phyloP scores from a whole-genome alignment of 2,329 filamentous ascomycete species.

The Stachybotrys chlorohalonatus region DNA sequence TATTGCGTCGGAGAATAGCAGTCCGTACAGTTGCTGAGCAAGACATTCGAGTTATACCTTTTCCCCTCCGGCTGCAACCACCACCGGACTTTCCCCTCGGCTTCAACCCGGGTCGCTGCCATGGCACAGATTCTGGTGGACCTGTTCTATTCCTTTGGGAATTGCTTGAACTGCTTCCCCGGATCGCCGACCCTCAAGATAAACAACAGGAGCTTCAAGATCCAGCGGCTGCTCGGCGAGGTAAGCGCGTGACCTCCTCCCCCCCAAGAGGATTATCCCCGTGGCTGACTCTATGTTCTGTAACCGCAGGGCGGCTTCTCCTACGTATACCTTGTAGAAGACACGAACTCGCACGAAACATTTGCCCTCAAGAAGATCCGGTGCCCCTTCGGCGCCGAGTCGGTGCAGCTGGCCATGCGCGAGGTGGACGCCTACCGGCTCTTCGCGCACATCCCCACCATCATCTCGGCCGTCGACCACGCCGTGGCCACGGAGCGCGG shows the following conservation, averaged over 20 bases:
- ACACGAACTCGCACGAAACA: conserved; percentile 71
- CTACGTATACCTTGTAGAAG: conserved; percentile 97
- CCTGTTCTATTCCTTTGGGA: conserved; percentile 81
- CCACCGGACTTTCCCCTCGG: neutral
- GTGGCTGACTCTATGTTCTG: neutral
- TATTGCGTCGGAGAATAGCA: too few species aligned
- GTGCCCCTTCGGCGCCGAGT: conserved; percentile 95
- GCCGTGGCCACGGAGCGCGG: conserved; percentile 63
- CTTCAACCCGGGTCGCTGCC: conserved; percentile 3
- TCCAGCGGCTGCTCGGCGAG: conserved; percentile 86
- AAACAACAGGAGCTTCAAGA: conserved; percentile 92
- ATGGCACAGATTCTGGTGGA: conserved; percentile 86
- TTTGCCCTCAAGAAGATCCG: conserved; percentile 98
- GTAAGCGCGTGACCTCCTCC: conserved; percentile 34
- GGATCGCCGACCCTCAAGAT: conserved; percentile 90
- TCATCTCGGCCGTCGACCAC: conserved; percentile 81
- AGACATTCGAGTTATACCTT: neutral
- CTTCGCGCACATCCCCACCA: conserved; percentile 73
- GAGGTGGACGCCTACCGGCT: conserved; percentile 95
- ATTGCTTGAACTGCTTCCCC: conserved; percentile 94
- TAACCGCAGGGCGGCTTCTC: conserved; percentile 76
- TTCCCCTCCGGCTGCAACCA: too few species aligned
- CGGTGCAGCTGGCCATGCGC: conserved; percentile 86
- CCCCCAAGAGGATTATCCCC: neutral
- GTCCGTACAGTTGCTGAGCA: too few species aligned